These are phyloP conservation scores for Cytospora chrysosperma DNA, from an alignment of 2,329 filamentous ascomycete species.

Conservation along the genomic window DNA sequence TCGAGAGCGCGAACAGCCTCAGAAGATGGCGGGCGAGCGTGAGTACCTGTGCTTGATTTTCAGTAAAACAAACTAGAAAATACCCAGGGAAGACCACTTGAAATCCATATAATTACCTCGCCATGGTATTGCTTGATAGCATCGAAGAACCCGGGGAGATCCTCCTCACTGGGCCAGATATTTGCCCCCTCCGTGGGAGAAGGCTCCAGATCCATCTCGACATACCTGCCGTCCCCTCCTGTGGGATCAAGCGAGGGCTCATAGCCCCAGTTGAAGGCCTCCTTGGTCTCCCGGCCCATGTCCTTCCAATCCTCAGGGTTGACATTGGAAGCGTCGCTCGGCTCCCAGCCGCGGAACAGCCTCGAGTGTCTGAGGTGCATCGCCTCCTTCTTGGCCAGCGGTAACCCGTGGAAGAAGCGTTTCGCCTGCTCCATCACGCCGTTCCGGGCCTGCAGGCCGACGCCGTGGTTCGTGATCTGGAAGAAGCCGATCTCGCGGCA, in stretches of 20 bases:
- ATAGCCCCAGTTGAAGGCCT: slow-evolving; percentile 25
- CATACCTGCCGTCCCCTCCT: slow-evolving; percentile 1
- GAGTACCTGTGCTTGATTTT: background rate
- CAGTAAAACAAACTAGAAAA: background rate
- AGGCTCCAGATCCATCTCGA: slow-evolving; percentile 2
- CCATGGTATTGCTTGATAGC: slow-evolving; percentile 17
- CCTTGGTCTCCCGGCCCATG: slow-evolving; percentile 18
- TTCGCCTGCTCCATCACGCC: slow-evolving; percentile 25
- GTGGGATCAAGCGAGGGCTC: slow-evolving; percentile 22
- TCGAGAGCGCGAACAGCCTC: slow-evolving; percentile 22
- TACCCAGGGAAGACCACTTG: background rate
- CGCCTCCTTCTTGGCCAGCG: slow-evolving; percentile 25
- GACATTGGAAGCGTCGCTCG: slow-evolving; percentile 4
- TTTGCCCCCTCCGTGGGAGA: slow-evolving; percentile 7
- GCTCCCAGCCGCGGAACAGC: slow-evolving; percentile 24
- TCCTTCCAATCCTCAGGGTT: slow-evolving; percentile 5
- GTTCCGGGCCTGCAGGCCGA: slow-evolving; percentile 24
- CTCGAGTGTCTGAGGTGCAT: slow-evolving; percentile 24
- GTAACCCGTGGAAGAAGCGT: slow-evolving; percentile 27
- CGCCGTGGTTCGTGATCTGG: slow-evolving; percentile 30
- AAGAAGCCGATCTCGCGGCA: slow-evolving; percentile 31
- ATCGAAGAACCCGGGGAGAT: slow-evolving; percentile 9
- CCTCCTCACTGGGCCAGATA: slow-evolving; percentile 9
- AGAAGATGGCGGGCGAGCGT: slow-evolving; percentile 21
- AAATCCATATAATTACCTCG: background rate